Conservation (phyloP, 768 basidiomycete species). For the Pleurotus tuoliensis region DNA sequence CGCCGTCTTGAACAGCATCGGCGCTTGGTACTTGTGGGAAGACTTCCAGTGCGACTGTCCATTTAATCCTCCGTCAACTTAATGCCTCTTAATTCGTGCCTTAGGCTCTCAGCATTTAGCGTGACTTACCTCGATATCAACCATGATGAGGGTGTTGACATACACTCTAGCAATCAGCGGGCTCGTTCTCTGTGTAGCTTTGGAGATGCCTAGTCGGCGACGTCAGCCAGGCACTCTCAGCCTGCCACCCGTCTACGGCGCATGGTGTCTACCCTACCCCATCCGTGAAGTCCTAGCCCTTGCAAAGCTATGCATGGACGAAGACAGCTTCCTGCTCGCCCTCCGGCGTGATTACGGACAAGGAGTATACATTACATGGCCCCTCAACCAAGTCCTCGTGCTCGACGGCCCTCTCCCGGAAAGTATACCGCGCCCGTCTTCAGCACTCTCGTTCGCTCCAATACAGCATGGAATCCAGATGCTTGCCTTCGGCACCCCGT, state of each 20-base stretch:
- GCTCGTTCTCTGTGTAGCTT: background rate
- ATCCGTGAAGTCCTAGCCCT: slow-evolving; percentile 2
- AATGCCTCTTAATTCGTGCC: too few relatives aligned
- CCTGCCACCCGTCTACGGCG: slow-evolving; percentile 1
- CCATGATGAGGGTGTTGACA: background rate
- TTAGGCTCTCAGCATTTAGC: too few relatives aligned
- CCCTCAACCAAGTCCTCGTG: slow-evolving; percentile 1
- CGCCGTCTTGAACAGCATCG: too few relatives aligned
- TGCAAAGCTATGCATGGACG: slow-evolving; percentile 2
- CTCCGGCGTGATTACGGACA: background rate
- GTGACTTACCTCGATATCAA: too few relatives aligned
- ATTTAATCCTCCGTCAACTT: too few relatives aligned
- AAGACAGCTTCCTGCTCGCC: slow-evolving; percentile 1
- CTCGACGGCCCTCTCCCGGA: slow-evolving; percentile 1
- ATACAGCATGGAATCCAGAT: background rate
- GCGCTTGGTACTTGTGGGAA: too few relatives aligned
- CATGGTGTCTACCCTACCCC: slow-evolving; percentile 3
- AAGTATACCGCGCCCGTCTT: slow-evolving; percentile 2
- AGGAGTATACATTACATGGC: background rate
- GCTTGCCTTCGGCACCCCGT: background rate
- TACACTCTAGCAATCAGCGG: background rate
- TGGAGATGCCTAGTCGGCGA: background rate
- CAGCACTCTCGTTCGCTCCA: background rate
- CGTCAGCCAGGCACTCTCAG: background rate
- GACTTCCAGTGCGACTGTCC: too few relatives aligned